These are phyloP conservation scores for Penicillium palitans DNA, from an alignment of 2,329 filamentous ascomycete species.

Conservation along the genomic window DNA sequence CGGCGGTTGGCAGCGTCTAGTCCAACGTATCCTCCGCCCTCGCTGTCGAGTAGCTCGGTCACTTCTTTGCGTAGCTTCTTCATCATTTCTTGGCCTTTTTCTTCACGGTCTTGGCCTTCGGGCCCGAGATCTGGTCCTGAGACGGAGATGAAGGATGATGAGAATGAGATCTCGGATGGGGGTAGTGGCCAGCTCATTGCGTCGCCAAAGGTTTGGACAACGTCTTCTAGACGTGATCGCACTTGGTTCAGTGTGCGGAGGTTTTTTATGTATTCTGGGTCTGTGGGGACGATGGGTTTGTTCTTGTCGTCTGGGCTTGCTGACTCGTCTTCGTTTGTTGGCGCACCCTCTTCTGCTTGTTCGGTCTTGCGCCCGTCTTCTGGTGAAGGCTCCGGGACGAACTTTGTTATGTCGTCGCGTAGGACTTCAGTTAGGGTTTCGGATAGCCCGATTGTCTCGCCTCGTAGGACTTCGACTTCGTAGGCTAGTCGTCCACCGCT, in stretches of 20 bases:
- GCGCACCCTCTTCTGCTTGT: background rate
- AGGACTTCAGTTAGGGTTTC: slow-evolving; percentile 75
- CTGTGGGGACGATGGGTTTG: slow-evolving; percentile 28
- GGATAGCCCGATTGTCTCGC: slow-evolving; percentile 77
- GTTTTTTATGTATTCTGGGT: slow-evolving; percentile 71
- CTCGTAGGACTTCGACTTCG: slow-evolving; percentile 89
- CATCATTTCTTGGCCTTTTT: slow-evolving; percentile 82
- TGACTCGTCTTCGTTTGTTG: slow-evolving; percentile 10
- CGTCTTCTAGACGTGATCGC: slow-evolving; percentile 77
- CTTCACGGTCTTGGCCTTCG: slow-evolving; percentile 70
- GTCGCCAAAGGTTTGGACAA: slow-evolving; percentile 88
- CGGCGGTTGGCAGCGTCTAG: slow-evolving; percentile 67
- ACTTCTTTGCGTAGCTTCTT: slow-evolving; percentile 68
- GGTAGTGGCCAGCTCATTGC: slow-evolving; percentile 95
- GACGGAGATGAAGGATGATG: slow-evolving; percentile 84
- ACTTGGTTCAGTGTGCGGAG: slow-evolving; percentile 81
- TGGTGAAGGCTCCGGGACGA: slow-evolving; percentile 55
- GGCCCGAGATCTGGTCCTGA: slow-evolving; percentile 75
- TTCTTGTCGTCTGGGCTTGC: slow-evolving; percentile 3
- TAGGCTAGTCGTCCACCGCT: slow-evolving; percentile 87
- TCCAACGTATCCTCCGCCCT: slow-evolving; percentile 62
- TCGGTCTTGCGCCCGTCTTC: slow-evolving; percentile 11
- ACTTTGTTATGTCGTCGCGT: slow-evolving; percentile 69
- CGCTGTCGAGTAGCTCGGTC: slow-evolving; percentile 60
- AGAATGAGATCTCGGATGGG: slow-evolving; percentile 79